Evolutionary conservation across 139 green algal genomes (phyloP).

Genomic region (Chlamydomonas sp.): DNA sequence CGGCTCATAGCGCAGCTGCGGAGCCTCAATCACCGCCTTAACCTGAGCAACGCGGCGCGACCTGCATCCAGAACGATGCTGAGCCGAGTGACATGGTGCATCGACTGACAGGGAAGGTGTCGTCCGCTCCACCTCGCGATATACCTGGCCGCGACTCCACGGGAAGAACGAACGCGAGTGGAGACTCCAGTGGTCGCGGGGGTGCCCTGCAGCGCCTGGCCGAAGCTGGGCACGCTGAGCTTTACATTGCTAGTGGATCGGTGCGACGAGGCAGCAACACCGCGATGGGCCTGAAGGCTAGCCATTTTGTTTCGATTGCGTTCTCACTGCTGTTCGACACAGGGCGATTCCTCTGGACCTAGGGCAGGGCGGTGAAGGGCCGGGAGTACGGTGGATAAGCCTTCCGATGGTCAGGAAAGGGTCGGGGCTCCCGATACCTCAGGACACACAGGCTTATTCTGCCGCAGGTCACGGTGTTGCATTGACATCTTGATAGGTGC

Average conservation of each 20-base stretch:
- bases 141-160: neutral
- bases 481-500: too few relatives aligned
- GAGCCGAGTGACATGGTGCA: constrained; percentile 1
- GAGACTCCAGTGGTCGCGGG: neutral
- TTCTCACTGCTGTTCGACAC: too few relatives aligned
- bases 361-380: too few relatives aligned
- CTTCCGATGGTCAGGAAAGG: too few relatives aligned
- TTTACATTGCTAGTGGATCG: neutral
- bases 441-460: too few relatives aligned
- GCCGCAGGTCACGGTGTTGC: too few relatives aligned
- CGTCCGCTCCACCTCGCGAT: neutral
- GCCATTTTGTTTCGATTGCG: neutral
- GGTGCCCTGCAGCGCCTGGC: neutral
- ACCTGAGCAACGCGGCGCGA: constrained; percentile 40
- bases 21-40: constrained; percentile 60
- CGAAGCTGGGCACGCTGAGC: neutral
- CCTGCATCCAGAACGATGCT: constrained; percentile 67
- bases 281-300: constrained; percentile 18
- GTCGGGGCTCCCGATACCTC: too few relatives aligned
- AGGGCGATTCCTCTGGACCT: too few relatives aligned
- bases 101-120: too few relatives aligned
- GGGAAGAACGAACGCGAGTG: neutral
- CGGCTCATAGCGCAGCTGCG: constrained; percentile 58
- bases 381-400: too few relatives aligned
- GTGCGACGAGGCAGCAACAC: neutral